phyloP scores from a whole-genome alignment of 2,329 filamentous ascomycete genomes.

The Coniosporium tulheliwenetii region DNA sequence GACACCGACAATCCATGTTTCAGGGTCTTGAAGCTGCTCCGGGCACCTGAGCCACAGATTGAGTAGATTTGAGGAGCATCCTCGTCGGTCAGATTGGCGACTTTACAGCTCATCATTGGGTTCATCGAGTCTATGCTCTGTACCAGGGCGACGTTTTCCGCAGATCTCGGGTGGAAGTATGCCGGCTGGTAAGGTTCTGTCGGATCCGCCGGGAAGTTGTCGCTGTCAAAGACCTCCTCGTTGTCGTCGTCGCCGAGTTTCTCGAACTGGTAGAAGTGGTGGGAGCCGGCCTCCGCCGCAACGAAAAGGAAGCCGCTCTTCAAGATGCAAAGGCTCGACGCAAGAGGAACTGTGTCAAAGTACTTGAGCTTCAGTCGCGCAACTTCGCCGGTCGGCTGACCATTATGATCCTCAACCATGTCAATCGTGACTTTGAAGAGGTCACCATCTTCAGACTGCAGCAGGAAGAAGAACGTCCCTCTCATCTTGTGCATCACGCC shows the following conservation, averaged over 20 bases:
- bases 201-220: conserved; percentile 64
- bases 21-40: conserved; percentile 79
- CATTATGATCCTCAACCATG: conserved; percentile 68
- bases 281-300: conserved; percentile 82
- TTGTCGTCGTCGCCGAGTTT: conserved; percentile 93
- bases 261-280: conserved; percentile 93
- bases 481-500: conserved; percentile 98
- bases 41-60: conserved; percentile 73
- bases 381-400: conserved; percentile 67
- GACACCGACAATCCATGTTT: conserved; percentile 88
- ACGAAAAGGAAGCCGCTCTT: conserved; percentile 94
- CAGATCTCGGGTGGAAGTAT: conserved; percentile 68
- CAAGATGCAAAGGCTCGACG: conserved; percentile 75
- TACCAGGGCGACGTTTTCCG: conserved; percentile 71
- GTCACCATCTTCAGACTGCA: conserved; percentile 96
- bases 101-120: conserved; percentile 78
- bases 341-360: conserved; percentile 88
- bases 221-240: conserved; percentile 72
- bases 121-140: conserved; percentile 82
- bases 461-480: conserved; percentile 89
- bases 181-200: conserved; percentile 56
- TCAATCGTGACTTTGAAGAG: conserved; percentile 93
- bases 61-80: conserved; percentile 96
- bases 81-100: conserved; percentile 79
- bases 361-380: conserved; percentile 84